Conservation (phyloP, 305 asterid species). For the Fraxinus paxiana region DNA sequence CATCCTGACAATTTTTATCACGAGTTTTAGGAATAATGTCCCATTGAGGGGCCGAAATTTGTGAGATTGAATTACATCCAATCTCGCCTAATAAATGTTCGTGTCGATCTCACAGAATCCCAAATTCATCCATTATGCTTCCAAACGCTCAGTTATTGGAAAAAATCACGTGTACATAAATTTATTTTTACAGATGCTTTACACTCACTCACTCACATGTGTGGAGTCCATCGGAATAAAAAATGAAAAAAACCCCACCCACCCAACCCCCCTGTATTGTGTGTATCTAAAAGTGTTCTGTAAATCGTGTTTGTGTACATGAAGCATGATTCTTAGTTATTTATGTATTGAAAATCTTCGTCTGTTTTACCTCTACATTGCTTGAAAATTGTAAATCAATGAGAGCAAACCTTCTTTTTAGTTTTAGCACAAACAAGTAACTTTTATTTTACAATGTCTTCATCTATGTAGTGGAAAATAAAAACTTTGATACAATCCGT, state of each 20-base stretch:
- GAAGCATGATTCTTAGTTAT: no score
- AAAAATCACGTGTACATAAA: no score
- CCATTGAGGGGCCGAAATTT: not conserved
- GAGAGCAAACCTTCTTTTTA: not conserved
- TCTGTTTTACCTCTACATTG: not conserved
- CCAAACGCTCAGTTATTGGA: no score
- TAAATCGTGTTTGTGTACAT: no score
- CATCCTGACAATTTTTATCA: not conserved
- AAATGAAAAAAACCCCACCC: no score
- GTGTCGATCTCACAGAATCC: not conserved
- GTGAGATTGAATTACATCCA: not conserved
- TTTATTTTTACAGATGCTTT: no score
- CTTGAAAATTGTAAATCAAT: not conserved
- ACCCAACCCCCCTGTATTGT: no score
- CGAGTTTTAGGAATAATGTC: not conserved
- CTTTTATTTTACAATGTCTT: not conserved
- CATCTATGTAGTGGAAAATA: not conserved
- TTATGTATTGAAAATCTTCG: not conserved
- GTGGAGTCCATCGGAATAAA: no score
- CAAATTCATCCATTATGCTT: not conserved
- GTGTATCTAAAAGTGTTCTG: no score
- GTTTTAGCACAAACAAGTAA: not conserved
- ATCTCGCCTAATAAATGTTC: not conserved
- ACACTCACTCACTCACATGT: no score
- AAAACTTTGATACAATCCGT: not conserved